These are phyloP conservation scores for Lenzites betulinus DNA, from an alignment of 768 basidiomycete species.

Conservation along the genomic window DNA sequence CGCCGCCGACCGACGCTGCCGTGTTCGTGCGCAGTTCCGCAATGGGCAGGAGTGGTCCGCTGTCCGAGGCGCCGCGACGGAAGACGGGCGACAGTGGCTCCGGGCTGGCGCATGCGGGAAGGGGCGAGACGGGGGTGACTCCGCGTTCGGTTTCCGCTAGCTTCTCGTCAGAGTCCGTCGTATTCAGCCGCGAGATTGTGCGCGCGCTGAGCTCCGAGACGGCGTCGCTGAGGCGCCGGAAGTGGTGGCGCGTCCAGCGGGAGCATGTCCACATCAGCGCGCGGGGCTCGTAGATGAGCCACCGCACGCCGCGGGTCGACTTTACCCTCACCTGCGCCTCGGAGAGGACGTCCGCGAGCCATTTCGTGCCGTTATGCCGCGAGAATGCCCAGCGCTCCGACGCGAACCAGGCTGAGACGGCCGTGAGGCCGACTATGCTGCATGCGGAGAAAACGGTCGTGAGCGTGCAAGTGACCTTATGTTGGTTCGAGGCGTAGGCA, in stretches of 20 bases:
- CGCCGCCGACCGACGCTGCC: slow-evolving; percentile 22
- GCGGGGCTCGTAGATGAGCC: slow-evolving; percentile 29
- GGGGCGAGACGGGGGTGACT: slow-evolving; percentile 7
- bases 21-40: slow-evolving; percentile 26
- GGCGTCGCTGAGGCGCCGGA: slow-evolving; percentile 20
- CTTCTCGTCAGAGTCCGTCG: slow-evolving; percentile 7
- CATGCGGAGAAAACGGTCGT: slow-evolving; percentile 78
- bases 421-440: slow-evolving; percentile 69
- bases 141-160: slow-evolving; percentile 12
- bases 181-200: slow-evolving; percentile 10
- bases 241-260: slow-evolving; percentile 22
- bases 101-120: slow-evolving; percentile 19
- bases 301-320: slow-evolving; percentile 26
- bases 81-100: slow-evolving; percentile 20
- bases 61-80: slow-evolving; percentile 21
- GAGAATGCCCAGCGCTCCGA: slow-evolving; percentile 68
- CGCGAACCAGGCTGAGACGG: slow-evolving; percentile 75
- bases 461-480: slow-evolving; percentile 61
- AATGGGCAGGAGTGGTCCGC: slow-evolving; percentile 23
- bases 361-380: slow-evolving; percentile 65
- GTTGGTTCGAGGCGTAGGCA: slow-evolving; percentile 70
- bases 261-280: slow-evolving; percentile 19
- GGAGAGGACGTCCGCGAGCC: slow-evolving; percentile 60
- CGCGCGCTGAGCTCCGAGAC: slow-evolving; percentile 18
- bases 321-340: slow-evolving; percentile 28